These are phyloP conservation scores for Sextonia rubra DNA, from an alignment of 164 flowering plant species.

Conservation along the genomic window DNA sequence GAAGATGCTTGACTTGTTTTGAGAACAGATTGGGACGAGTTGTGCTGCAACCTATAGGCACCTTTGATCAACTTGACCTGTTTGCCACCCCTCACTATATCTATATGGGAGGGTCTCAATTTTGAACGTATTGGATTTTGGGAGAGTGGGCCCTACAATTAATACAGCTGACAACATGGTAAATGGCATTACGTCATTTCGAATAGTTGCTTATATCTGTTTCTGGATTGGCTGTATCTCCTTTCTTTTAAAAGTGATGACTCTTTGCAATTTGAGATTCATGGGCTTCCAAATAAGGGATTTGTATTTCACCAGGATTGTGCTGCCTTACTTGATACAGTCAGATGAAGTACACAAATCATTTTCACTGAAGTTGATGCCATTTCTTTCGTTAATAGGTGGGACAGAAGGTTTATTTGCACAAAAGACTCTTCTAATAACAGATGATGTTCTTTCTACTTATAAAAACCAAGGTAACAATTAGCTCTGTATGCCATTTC, in stretches of 20 bases:
- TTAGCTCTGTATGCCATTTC: not conserved
- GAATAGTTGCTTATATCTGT: not conserved
- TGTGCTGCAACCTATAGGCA: no score
- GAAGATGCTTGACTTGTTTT: no score
- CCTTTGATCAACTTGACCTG: no score
- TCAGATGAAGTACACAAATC: no score
- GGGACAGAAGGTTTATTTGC: slow-evolving; percentile 97
- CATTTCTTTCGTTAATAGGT: slow-evolving; percentile 44
- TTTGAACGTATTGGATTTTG: no score
- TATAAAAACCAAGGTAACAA: slow-evolving; percentile 92
- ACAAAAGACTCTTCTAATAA: slow-evolving; percentile 81
- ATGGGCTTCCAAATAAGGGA: not conserved
- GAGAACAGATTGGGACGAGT: no score
- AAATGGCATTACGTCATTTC: no score
- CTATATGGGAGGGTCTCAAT: not conserved
- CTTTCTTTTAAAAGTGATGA: not conserved
- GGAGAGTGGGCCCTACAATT: no score
- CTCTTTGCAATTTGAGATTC: not conserved
- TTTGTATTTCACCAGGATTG: no score
- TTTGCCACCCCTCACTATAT: not conserved
- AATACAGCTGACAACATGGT: no score
- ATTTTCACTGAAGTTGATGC: not conserved
- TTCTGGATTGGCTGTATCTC: not conserved
- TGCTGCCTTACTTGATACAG: no score
- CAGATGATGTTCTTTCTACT: slow-evolving; percentile 70